phyloP scores from a whole-genome alignment of 1,139 yeast genomes.

The Pichia sp. region DNA sequence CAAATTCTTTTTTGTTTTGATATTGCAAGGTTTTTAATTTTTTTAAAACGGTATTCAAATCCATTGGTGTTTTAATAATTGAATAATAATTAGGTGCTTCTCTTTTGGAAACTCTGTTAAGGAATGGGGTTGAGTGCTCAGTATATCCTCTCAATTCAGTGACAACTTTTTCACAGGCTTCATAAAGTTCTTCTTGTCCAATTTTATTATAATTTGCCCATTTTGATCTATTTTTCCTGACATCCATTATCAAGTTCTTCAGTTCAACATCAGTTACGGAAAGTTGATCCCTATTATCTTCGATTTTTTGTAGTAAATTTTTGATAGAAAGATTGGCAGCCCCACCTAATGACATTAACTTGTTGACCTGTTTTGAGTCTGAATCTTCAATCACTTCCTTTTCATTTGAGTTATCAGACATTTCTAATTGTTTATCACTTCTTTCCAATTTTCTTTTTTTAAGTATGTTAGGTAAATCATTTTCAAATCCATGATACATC shows the following conservation, averaged over 20 bases:
- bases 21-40: slow-evolving; percentile 78
- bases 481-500: slow-evolving; percentile 79
- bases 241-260: slow-evolving; percentile 81
- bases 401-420: slow-evolving; percentile 18
- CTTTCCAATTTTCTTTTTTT: slow-evolving; percentile 76
- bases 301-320: slow-evolving; percentile 73
- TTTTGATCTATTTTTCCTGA: slow-evolving; percentile 87
- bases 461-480: slow-evolving; percentile 69
- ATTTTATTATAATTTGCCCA: slow-evolving; percentile 94
- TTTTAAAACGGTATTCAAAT: slow-evolving; percentile 86
- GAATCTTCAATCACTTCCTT: slow-evolving; percentile 17
- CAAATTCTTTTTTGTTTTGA: slow-evolving; percentile 78
- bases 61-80: slow-evolving; percentile 93
- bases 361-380: slow-evolving; percentile 24
- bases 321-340: slow-evolving; percentile 73
- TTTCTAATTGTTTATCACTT: slow-evolving; percentile 65
- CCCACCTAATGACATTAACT: slow-evolving; percentile 59
- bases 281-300: slow-evolving; percentile 66
- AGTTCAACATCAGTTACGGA: slow-evolving; percentile 79
- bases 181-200: slow-evolving; percentile 96
- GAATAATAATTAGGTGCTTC: slow-evolving; percentile 96
- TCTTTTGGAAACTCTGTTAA: slow-evolving; percentile 89
- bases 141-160: slow-evolving; percentile 85
- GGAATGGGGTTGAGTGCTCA: slow-evolving; percentile 93
- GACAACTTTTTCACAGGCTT: slow-evolving; percentile 94